Base-by-base conservation (phyloP, 306 rosid genomes). In the Lablab purpureus region DNA sequence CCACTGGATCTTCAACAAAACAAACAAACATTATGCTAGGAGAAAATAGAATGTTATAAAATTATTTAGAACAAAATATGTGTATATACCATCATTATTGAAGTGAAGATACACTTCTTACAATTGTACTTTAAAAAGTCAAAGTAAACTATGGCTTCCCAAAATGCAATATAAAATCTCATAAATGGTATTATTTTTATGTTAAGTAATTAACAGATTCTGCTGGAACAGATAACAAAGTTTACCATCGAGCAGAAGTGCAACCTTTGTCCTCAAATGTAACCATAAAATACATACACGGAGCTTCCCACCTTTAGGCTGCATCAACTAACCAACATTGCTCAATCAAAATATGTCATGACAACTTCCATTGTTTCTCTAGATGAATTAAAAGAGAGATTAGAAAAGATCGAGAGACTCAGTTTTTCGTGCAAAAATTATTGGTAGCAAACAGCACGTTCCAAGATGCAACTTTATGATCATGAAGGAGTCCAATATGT, bases 131-230 rank as follows among this genome's bases (percentile, higher is more conserved):
- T 52, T 36, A 28, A 71, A 76, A 37, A 17, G 34, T 28, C 50
- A 50, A 67, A 36, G 15, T 21, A 12, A 36, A 37, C 73, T 14
- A 21, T 70, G 22, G 12, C 40, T 69, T 41, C 49, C 62, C n/a
- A 82, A 63, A 74, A 70, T 76, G 78, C 69, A 51, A 52, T 34
- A 63, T n/a, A 40, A 23, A 76, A 63, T 22, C 56, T 41, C 54
- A 15, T 25, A 25, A 23, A 28, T 28, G 8, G 19, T 28, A 60
- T 28, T 6, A 7, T 37, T 28, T 27, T 15, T 28, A 22, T 63
- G 23, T 14, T 63, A 30, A 63, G 67, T 28, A 7, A 60, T 30
- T 52, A 51, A 68, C 15, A 60, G 34, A 79, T 51, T 69, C 47
- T 40, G 5, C 47, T 40, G 5, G 56, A 74, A 14, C 70, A 74